phyloP scores from a whole-genome alignment of 2,329 filamentous ascomycete species.

The Colletotrichum truncatum region DNA sequence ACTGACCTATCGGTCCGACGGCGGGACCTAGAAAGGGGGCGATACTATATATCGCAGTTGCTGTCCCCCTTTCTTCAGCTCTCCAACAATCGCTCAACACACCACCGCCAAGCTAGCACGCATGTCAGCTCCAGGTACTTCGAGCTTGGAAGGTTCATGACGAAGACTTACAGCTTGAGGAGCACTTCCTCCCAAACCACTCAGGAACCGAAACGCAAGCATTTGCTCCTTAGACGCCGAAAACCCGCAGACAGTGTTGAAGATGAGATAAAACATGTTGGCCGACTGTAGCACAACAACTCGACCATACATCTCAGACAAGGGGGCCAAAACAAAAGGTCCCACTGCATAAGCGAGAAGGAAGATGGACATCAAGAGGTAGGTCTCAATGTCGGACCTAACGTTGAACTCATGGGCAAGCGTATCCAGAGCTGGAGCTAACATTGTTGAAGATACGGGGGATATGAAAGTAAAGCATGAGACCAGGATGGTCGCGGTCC shows the following conservation, averaged over 20 bases:
- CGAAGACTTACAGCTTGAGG: conserved; percentile 49
- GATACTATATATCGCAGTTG: conserved; percentile 44
- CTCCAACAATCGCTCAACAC: conserved; percentile 58
- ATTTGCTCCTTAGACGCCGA: conserved; percentile 55
- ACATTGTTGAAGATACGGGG: conserved; percentile 61
- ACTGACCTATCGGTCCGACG: conserved; percentile 48
- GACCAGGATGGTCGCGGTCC: conserved; percentile 44
- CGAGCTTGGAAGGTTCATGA: accelerated
- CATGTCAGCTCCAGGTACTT: not conserved
- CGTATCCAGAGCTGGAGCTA: conserved; percentile 56
- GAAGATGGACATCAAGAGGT: conserved; percentile 67
- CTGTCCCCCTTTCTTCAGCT: conserved; percentile 47
- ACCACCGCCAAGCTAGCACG: conserved; percentile 49
- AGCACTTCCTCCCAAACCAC: conserved; percentile 55
- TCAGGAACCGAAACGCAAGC: conserved; percentile 58
- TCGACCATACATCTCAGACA: conserved; percentile 62
- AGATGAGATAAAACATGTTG: conserved; percentile 62
- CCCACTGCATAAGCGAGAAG: conserved; percentile 65
- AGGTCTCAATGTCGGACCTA: conserved; percentile 50
- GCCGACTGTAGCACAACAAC: conserved; percentile 52
- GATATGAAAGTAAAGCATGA: conserved; percentile 62
- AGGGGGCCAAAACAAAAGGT: conserved; percentile 59
- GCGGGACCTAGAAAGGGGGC: conserved; percentile 54
- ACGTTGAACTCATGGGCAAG: conserved; percentile 56
- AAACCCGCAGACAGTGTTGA: conserved; percentile 62